Conservation (phyloP, 2,329 filamentous ascomycete species). For the Magnaporthiopsis poae region DNA sequence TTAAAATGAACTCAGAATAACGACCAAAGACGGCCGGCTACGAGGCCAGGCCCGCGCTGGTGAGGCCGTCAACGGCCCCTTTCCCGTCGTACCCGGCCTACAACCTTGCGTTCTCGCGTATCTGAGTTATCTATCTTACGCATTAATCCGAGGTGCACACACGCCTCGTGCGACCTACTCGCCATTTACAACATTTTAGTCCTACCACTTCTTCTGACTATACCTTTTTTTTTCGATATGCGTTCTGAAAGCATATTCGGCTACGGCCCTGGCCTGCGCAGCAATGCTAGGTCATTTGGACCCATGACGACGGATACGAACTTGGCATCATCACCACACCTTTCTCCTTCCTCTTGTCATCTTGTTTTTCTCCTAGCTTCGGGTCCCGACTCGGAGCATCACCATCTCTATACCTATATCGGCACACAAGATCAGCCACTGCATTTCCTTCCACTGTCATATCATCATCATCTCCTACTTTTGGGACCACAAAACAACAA, state of each 20-base stretch:
- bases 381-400: too few species aligned
- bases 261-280: neutral
- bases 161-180: neutral
- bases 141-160: neutral
- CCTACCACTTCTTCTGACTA: too few species aligned
- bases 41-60: neutral
- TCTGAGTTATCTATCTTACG: neutral
- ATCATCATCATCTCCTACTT: neutral
- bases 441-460: neutral
- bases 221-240: too few species aligned
- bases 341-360: neutral
- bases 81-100: slow-evolving; percentile 1
- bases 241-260: neutral
- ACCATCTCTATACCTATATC: neutral
- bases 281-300: too few species aligned
- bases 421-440: neutral
- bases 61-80: neutral
- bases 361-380: neutral
- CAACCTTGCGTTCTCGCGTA: slow-evolving; percentile 5
- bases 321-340: too few species aligned
- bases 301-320: too few species aligned
- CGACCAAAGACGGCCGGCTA: neutral
- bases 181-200: neutral
- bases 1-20: too few species aligned
- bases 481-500: neutral